These are phyloP conservation scores for Globisporangium viniferum DNA, from an alignment of 352 stramenopile genomes.

Conservation along the genomic window DNA sequence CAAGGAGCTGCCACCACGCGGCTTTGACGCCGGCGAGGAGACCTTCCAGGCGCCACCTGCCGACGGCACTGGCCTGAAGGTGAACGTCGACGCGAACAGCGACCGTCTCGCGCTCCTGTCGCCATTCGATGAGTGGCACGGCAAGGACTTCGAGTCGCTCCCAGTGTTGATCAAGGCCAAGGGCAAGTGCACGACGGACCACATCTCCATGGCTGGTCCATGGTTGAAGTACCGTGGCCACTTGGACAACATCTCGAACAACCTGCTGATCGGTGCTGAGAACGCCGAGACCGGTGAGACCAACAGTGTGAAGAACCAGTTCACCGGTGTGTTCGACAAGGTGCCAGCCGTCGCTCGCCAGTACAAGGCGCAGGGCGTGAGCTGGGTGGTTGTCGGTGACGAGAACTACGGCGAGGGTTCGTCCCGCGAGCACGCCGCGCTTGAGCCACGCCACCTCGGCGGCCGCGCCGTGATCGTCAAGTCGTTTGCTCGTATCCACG, in stretches of 20 bases:
- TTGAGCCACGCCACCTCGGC: conserved; percentile 90
- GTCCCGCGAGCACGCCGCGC: conserved; percentile 90
- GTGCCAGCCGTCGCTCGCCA: conserved; percentile 85
- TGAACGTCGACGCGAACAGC: conserved; percentile 81
- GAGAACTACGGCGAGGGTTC: conserved; percentile 94
- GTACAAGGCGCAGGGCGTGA: conserved; percentile 89
- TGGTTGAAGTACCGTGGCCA: conserved; percentile 95
- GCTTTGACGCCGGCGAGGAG: conserved; percentile 90
- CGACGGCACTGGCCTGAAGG: conserved; percentile 58
- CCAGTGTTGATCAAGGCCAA: conserved; percentile 93
- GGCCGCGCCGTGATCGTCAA: conserved; percentile 91
- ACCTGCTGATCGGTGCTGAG: conserved; percentile 91
- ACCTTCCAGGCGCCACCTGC: conserved; percentile 88
- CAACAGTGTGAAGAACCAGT: conserved; percentile 91
- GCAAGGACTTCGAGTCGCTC: conserved; percentile 85
- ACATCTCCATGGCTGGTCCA: conserved; percentile 93
- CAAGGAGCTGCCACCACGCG: conserved; percentile 88
- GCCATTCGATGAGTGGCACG: conserved; percentile 88
- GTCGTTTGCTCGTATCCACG: conserved; percentile 94
- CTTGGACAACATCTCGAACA: conserved; percentile 95
- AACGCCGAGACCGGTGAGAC: conserved; percentile 92
- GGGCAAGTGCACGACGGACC: conserved; percentile 95
- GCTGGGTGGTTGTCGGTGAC: conserved; percentile 91
- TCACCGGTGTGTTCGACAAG: conserved; percentile 86
- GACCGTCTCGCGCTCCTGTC: conserved; percentile 87